Percentiles rank a stretch among this genome's conserved stretches.
These are phyloP conservation scores for Nakazawaea ernobii DNA, from an alignment of 805 yeast genomes.

Conservation along the genomic window DNA sequence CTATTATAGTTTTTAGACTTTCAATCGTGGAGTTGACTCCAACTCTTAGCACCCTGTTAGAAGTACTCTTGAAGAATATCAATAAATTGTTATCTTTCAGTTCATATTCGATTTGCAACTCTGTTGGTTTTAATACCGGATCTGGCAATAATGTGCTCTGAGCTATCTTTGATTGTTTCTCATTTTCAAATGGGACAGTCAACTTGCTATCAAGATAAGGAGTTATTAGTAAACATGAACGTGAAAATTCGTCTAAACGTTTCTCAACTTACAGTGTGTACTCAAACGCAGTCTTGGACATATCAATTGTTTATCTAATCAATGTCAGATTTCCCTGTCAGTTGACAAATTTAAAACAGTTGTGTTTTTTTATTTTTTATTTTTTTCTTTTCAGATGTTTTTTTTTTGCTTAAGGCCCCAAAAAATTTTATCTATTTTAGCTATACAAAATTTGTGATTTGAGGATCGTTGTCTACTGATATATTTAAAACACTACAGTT, in stretches of 20 bases:
- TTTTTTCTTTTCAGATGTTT: too few species aligned
- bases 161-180: slow-evolving; percentile 60
- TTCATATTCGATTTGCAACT: slow-evolving; percentile 45
- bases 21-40: slow-evolving; percentile 81
- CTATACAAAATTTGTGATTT: too few species aligned
- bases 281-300: background rate
- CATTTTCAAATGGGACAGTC: slow-evolving; percentile 57
- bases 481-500: too few species aligned
- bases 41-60: slow-evolving; percentile 75
- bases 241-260: too few species aligned
- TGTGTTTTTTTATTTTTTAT: too few species aligned
- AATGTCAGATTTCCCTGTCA: too few species aligned
- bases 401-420: too few species aligned
- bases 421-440: too few species aligned
- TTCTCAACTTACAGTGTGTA: slow-evolving; percentile 1
- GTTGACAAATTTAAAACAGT: too few species aligned
- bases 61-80: slow-evolving; percentile 50
- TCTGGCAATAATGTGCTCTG: slow-evolving; percentile 61
- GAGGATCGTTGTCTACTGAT: too few species aligned
- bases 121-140: slow-evolving; percentile 71
- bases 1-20: slow-evolving; percentile 68
- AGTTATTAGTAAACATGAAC: too few species aligned
- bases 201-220: slow-evolving; percentile 27
- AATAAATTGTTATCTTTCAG: slow-evolving; percentile 30
- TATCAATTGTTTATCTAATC: background rate